These are phyloP conservation scores for Hylodesmum podocarpum DNA, from an alignment of 306 rosid genomes.

Conservation along the genomic window DNA sequence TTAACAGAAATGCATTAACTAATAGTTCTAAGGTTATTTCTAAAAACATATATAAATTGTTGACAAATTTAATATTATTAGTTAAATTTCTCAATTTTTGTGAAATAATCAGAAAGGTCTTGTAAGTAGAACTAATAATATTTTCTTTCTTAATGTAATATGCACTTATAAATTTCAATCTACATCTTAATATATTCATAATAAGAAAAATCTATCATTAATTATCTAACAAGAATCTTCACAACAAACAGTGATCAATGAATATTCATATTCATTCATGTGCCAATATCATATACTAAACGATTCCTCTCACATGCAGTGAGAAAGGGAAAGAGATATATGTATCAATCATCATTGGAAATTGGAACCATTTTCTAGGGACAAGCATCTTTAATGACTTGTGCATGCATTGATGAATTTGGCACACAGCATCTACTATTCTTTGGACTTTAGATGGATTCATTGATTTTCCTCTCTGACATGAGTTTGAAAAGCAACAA, in stretches of 20 bases:
- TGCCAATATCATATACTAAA: too few species aligned
- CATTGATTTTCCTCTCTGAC: slow-evolving; percentile 18
- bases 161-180: neutral
- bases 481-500: slow-evolving; percentile 13
- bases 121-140: too few species aligned
- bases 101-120: too few species aligned
- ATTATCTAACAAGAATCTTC: neutral
- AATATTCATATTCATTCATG: neutral
- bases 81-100: too few species aligned
- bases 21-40: too few species aligned
- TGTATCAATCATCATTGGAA: slow-evolving; percentile 22
- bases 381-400: slow-evolving; percentile 27
- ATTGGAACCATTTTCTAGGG: slow-evolving; percentile 16
- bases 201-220: neutral
- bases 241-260: neutral
- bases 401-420: slow-evolving; percentile 25
- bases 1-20: too few species aligned
- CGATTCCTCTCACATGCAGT: slow-evolving; percentile 28
- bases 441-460: slow-evolving; percentile 17
- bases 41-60: too few species aligned
- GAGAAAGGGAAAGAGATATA: slow-evolving; percentile 24
- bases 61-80: too few species aligned
- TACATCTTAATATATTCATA: neutral
- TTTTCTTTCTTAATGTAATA: too few species aligned
- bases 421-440: neutral